phyloP scores from a whole-genome alignment of 2,329 filamentous ascomycete species.

The Periglandula ipomoeae region DNA sequence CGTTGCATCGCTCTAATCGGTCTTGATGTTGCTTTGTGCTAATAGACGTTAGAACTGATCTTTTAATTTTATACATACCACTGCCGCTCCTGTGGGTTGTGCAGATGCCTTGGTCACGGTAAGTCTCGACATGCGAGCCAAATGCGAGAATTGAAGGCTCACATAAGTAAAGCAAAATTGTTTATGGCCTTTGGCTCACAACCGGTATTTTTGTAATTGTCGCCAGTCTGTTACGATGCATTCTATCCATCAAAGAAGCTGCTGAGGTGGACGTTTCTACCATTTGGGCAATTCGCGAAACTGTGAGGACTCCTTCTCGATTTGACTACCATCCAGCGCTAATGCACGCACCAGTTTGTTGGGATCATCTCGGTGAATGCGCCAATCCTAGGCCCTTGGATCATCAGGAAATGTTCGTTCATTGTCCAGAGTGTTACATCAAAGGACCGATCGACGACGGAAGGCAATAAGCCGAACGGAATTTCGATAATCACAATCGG shows the following conservation, averaged over 20 bases:
- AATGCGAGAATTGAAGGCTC: background rate
- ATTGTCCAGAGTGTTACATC: constrained; percentile 10
- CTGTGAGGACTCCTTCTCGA: constrained; percentile 12
- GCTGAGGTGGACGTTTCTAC: constrained; percentile 14
- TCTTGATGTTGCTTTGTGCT: background rate
- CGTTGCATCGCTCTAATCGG: background rate
- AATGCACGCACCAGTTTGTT: constrained; percentile 11
- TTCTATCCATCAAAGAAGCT: constrained; percentile 13
- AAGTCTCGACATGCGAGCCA: background rate
- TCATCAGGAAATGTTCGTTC: constrained; percentile 12
- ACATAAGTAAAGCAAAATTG: constrained; percentile 9
- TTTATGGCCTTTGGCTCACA: constrained; percentile 15
- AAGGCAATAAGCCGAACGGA: background rate
- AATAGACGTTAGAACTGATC: constrained; percentile 11
- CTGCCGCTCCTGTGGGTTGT: constrained; percentile 16
- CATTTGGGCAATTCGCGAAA: constrained; percentile 19
- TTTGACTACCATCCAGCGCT: background rate
- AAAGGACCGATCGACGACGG: background rate
- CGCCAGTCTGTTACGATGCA: constrained; percentile 15
- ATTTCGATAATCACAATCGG: constrained; percentile 14
- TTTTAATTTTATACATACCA: constrained; percentile 16
- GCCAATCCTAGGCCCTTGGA: constrained; percentile 16
- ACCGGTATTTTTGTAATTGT: constrained; percentile 18
- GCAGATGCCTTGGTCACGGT: constrained; percentile 13
- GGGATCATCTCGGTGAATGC: constrained; percentile 16